Conservation (phyloP, 805 yeast genomes). For the Hanseniaspora valbyensis region DNA sequence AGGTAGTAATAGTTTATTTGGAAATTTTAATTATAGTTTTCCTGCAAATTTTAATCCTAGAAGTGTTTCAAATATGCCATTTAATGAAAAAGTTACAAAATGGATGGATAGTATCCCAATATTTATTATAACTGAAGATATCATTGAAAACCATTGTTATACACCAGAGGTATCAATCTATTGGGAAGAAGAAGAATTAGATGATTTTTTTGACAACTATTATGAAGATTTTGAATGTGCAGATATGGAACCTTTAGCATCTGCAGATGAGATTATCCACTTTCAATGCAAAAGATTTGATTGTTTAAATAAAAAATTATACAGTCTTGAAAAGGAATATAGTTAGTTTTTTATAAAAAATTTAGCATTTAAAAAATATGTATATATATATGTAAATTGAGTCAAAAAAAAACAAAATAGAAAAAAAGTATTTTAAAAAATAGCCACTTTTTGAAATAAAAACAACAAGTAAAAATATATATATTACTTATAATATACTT, state of each 20-base stretch:
- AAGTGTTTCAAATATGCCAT: slow-evolving; percentile 50
- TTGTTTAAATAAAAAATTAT: slow-evolving; percentile 22
- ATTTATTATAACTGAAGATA: slow-evolving; percentile 20
- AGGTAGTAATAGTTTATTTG: neutral
- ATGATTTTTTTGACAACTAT: slow-evolving; percentile 14
- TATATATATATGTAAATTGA: too few species aligned
- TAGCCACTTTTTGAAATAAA: too few species aligned
- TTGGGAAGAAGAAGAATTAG: slow-evolving; percentile 30
- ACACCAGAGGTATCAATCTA: slow-evolving; percentile 21
- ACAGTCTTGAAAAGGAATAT: slow-evolving; percentile 10
- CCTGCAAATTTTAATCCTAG: slow-evolving; percentile 53
- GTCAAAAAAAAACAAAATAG: too few species aligned
- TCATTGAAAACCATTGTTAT: slow-evolving; percentile 22
- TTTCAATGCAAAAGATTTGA: slow-evolving; percentile 24
- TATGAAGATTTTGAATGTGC: slow-evolving; percentile 14
- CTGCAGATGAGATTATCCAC: slow-evolving; percentile 22
- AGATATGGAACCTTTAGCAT: slow-evolving; percentile 14
- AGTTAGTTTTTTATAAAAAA: neutral
- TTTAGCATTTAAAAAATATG: neutral
- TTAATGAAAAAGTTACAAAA: slow-evolving; percentile 48
- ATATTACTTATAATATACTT: too few species aligned
- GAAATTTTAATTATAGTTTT: slow-evolving; percentile 20
- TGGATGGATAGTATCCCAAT: slow-evolving; percentile 51
- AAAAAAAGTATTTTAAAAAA: too few species aligned
- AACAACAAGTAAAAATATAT: too few species aligned